These are phyloP conservation scores for Daldinia childiae DNA, from an alignment of 495 filamentous ascomycete species.

Conservation along the genomic window DNA sequence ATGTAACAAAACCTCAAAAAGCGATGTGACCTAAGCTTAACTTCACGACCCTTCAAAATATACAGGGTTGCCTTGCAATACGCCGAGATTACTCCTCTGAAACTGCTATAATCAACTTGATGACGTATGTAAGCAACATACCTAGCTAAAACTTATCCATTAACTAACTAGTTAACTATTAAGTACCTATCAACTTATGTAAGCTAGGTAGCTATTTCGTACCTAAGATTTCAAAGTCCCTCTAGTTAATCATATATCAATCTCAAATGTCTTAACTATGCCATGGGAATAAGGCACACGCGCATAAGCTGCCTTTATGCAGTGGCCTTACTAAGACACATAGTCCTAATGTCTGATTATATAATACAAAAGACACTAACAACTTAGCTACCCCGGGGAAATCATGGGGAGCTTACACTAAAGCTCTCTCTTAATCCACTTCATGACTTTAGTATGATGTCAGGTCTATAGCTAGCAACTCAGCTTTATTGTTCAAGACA, in stretches of 20 bases:
- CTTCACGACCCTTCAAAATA: slow-evolving; percentile 11
- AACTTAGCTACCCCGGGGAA: neutral
- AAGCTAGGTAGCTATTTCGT: neutral
- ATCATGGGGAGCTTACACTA: neutral
- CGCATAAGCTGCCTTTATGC: neutral
- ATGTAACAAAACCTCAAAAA: slow-evolving; percentile 12
- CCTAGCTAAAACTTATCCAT: neutral
- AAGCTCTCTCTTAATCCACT: slow-evolving; percentile 5
- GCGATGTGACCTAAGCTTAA: slow-evolving; percentile 27
- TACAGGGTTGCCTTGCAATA: slow-evolving; percentile 26
- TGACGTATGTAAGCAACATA: slow-evolving; percentile 25
- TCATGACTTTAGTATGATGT: slow-evolving; percentile 33
- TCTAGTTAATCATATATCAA: too few relatives aligned
- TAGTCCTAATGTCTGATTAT: neutral
- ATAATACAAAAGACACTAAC: neutral
- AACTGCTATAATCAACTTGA: slow-evolving; percentile 14
- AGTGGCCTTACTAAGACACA: neutral
- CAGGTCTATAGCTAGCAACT: slow-evolving; percentile 25
- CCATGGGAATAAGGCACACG: too few relatives aligned
- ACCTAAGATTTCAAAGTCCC: too few relatives aligned
- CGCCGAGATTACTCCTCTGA: slow-evolving; percentile 36
- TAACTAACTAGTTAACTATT: neutral
- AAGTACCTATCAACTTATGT: neutral
- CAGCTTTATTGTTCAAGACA: slow-evolving; percentile 3
- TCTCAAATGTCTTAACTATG: too few relatives aligned